Evolutionary conservation across 2,329 filamentous ascomycete genomes (phyloP).

Genomic region (Aureobasidium pullulans): DNA sequence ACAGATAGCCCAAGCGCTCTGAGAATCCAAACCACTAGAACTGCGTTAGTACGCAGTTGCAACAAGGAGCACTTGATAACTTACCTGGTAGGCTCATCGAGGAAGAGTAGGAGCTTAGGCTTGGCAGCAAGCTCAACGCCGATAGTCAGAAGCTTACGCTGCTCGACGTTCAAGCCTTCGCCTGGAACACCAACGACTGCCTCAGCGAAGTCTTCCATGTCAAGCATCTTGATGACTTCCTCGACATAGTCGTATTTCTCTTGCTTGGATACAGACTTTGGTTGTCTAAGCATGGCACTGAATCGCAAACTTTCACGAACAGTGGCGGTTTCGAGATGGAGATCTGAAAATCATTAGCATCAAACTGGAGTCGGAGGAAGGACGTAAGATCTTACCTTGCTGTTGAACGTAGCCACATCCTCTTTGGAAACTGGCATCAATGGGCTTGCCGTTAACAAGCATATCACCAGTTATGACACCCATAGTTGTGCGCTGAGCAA

Average conservation of each 20-base stretch:
- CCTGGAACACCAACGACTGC: conserved; percentile 57
- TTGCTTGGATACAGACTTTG: conserved; percentile 43
- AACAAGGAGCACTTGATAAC: background rate
- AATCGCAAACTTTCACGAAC: conserved; percentile 50
- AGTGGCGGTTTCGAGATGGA: conserved; percentile 49
- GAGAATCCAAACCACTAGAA: conserved; percentile 56
- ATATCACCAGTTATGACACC: conserved; percentile 60
- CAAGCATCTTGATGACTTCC: conserved; percentile 56
- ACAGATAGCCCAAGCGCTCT: conserved; percentile 69
- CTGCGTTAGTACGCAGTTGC: background rate
- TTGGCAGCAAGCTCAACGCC: conserved; percentile 56
- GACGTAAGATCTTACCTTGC: no score
- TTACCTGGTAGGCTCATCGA: conserved; percentile 64
- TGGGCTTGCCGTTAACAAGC: conserved; percentile 54
- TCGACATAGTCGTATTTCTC: conserved; percentile 60
- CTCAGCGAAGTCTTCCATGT: conserved; percentile 60
- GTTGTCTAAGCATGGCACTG: conserved; percentile 52
- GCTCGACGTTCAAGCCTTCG: conserved; percentile 56
- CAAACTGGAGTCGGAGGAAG: no score
- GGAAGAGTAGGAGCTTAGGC: conserved; percentile 66
- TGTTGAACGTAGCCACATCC: conserved; percentile 62
- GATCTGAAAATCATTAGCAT: conserved; percentile 38
- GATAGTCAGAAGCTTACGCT: conserved; percentile 60
- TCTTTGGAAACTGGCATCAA: conserved; percentile 53
- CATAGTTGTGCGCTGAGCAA: conserved; percentile 51